Base-by-base conservation (phyloP, 108 stramenopile genomes). In the Skeletonema menzelii region DNA sequence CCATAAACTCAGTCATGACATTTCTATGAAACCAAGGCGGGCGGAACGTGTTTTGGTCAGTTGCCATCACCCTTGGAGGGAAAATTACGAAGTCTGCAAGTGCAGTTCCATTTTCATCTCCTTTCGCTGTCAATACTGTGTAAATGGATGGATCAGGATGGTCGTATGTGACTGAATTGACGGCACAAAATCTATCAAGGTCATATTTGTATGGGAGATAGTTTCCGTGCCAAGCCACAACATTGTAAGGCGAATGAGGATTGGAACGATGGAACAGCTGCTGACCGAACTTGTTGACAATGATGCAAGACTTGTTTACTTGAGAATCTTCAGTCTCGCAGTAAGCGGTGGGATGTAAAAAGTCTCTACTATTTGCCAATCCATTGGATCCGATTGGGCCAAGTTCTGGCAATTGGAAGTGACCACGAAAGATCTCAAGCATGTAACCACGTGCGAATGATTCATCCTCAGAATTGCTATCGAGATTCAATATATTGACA, bases 21-120 rank as follows among this genome's bases (percentile, higher is more conserved):
- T 98, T 98, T 35, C 95, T 82, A 75, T 98, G 97, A 71, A 92
- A 98, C 86, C 89, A 98, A 7, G 95, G 96, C 34, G 97, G 97
- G 20, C 97, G 89, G 65, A 97, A 95, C 14, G 96, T 95, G 65
- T 96, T 85, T 24, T 89, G 80, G 65, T 96, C 93, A 38, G 93
- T 94, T 28, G 89, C 91, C 95, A 98, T 93, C 70, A 93, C 87
- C 10, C 96, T 88, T 3, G 92, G 96, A 8, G 96, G 95, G 78
- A 98, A 98, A 32, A 98, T 85, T 22, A 97, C 96, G 82, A 98
- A 94, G 75, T 98, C 97, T 5, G 87, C 92, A 65, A 95, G 63
- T 8, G 95, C 95, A 4, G 89, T 90, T 12, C 97, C 97, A 20
- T 87, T 69, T 44, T 92, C 87, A 55, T 82, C 88, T 59, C 83